Percentiles rank a stretch among this genome's conserved stretches.
Conservation (phyloP, 169 alveolate genomes). For the Plasmodium gaboni region DNA sequence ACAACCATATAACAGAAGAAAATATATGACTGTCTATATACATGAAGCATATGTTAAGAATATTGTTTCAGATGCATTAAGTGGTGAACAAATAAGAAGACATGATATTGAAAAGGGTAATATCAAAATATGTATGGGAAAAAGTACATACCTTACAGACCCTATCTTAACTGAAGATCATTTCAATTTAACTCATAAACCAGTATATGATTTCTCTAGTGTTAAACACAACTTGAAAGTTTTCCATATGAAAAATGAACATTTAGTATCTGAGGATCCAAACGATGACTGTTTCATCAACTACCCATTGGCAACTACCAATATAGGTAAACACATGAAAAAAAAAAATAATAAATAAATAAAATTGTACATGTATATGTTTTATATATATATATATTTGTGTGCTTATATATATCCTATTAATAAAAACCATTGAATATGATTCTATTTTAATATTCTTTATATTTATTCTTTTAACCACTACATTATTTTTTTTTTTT, state of each 20-base stretch:
- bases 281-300: slow-evolving; percentile 30
- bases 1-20: neutral
- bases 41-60: slow-evolving; percentile 11
- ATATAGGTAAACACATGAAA: slow-evolving; percentile 13
- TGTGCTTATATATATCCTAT: neutral
- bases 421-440: neutral
- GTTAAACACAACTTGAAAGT: slow-evolving; percentile 14
- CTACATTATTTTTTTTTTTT: neutral
- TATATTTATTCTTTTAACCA: no score
- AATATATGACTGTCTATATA: slow-evolving; percentile 20
- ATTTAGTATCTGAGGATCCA: slow-evolving; percentile 4
- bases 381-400: neutral
- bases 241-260: slow-evolving; percentile 28
- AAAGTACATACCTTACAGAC: slow-evolving; percentile 19
- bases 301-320: slow-evolving; percentile 7
- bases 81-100: slow-evolving; percentile 10
- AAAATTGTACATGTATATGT: neutral
- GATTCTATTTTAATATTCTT: neutral
- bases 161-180: slow-evolving; percentile 23
- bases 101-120: slow-evolving; percentile 5
- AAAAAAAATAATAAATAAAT: neutral
- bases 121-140: slow-evolving; percentile 32
- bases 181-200: slow-evolving; percentile 30
- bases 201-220: slow-evolving; percentile 11
- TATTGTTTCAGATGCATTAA: slow-evolving; percentile 10